Conservation (phyloP, 2,329 filamentous ascomycete species). For the Daldinia sp. region DNA sequence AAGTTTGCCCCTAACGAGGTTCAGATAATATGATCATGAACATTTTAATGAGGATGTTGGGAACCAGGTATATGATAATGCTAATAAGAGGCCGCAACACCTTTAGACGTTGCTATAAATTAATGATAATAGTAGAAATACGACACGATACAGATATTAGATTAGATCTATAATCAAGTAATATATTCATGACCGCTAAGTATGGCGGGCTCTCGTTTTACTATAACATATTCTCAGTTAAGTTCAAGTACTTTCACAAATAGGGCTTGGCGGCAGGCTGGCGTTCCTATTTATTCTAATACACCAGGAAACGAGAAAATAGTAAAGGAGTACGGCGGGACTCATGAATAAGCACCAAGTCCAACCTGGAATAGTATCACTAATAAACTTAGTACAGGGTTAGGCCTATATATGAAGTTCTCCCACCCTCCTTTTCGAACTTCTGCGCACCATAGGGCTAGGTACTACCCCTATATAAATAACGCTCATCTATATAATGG, state of each 20-base stretch:
- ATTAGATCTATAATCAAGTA: slow-evolving; percentile 3
- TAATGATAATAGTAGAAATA: slow-evolving; percentile 8
- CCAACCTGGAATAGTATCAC: not conserved
- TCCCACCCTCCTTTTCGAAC: not conserved
- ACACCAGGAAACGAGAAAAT: too few species aligned
- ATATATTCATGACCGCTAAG: not conserved
- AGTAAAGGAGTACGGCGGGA: too few species aligned
- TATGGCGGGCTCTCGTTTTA: not conserved
- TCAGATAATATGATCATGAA: not conserved
- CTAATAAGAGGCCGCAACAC: slow-evolving; percentile 8
- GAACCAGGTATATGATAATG: slow-evolving; percentile 10
- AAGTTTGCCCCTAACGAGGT: too few species aligned
- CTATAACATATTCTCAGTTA: not conserved
- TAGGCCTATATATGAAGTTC: not conserved
- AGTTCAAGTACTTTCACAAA: not conserved
- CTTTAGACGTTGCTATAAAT: not conserved
- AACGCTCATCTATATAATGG: not conserved
- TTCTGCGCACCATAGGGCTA: not conserved
- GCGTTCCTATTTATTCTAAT: too few species aligned
- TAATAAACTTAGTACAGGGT: not conserved
- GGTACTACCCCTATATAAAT: not conserved
- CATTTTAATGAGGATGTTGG: not conserved
- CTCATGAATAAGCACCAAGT: too few species aligned
- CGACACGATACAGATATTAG: not conserved
- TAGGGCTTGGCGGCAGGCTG: too few species aligned